Evolutionary conservation across 2,329 filamentous ascomycete genomes (phyloP).

Genomic region (Fusarium sp.): DNA sequence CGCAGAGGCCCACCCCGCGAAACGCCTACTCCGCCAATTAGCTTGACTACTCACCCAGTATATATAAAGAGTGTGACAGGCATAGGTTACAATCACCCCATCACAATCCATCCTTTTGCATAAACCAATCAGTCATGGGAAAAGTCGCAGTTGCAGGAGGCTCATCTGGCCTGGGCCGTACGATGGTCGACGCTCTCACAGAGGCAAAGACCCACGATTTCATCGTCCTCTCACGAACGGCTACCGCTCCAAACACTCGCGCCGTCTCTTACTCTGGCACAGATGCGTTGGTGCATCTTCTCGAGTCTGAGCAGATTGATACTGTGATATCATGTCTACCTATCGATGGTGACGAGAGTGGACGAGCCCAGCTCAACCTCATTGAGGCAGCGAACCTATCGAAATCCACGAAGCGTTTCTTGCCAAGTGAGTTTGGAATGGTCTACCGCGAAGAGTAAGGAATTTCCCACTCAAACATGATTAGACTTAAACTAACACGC

Average conservation of each 20-base stretch:
- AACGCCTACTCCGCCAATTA: neutral
- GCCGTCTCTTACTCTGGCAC: neutral
- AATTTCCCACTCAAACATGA: fast-evolving
- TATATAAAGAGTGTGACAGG: neutral
- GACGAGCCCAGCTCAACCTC: constrained; percentile 3
- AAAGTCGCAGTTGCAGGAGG: constrained; percentile 3
- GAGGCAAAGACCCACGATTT: neutral
- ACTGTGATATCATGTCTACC: neutral
- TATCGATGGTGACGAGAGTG: neutral
- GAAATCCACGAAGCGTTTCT: neutral
- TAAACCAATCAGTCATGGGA: neutral
- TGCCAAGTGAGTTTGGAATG: constrained; percentile 4
- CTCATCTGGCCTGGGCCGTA: neutral
- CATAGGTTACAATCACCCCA: neutral
- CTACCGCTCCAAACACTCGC: fast-evolving
- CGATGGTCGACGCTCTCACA: neutral
- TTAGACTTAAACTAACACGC: neutral
- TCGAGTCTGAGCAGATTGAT: neutral
- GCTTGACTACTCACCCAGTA: neutral
- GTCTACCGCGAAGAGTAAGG: neutral
- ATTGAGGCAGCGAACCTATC: neutral
- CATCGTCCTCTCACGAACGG: neutral
- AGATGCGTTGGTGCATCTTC: fast-evolving
- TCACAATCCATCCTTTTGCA: neutral
- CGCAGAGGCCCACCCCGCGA: neutral